Evolutionary conservation across 2,329 filamentous ascomycete genomes (phyloP).

Genomic region (Talaromyces sp.): DNA sequence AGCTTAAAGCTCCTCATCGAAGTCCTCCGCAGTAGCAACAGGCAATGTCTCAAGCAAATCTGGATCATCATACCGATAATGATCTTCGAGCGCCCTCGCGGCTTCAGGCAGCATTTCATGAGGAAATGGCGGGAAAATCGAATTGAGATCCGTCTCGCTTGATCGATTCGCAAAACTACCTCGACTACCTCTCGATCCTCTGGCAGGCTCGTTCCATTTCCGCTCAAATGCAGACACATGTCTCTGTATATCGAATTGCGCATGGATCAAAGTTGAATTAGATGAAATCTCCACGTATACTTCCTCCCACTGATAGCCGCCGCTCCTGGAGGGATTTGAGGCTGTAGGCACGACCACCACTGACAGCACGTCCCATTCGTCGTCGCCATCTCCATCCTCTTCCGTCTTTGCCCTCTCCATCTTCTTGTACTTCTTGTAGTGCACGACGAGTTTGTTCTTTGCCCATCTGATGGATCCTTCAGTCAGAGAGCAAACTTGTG

Average conservation of each 20-base stretch:
- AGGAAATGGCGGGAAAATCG: background rate
- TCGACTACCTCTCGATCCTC: background rate
- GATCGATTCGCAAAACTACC: background rate
- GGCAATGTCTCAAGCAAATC: background rate
- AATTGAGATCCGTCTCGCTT: background rate
- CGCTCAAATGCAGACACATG: background rate
- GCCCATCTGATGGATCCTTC: background rate
- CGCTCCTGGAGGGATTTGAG: background rate
- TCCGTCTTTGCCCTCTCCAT: background rate
- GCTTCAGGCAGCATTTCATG: background rate
- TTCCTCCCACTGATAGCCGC: background rate
- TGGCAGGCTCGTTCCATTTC: conserved; percentile 2
- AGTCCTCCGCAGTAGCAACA: background rate
- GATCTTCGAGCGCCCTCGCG: background rate
- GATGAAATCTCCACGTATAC: background rate
- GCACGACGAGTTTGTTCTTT: background rate
- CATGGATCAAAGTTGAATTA: background rate
- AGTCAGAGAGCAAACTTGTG: background rate
- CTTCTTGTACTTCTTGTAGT: background rate
- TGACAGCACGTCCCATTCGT: background rate
- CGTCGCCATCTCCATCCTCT: background rate
- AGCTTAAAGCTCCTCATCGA: background rate
- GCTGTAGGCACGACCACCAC: background rate
- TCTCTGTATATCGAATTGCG: background rate
- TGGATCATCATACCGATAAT: conserved; percentile 4